These are phyloP conservation scores for Backusella luteola DNA, from an alignment of 192 early-diverging fungal genomes.

Conservation along the genomic window DNA sequence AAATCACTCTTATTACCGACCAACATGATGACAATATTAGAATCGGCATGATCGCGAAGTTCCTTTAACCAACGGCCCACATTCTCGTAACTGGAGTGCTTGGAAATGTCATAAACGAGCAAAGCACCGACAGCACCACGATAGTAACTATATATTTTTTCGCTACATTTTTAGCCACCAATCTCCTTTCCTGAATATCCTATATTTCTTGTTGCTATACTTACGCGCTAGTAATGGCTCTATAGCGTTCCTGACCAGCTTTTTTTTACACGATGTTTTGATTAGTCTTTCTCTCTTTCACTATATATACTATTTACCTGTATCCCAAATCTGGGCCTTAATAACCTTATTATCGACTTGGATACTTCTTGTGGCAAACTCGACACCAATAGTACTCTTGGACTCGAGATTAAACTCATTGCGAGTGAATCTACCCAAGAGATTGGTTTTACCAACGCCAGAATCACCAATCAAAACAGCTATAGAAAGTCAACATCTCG, in stretches of 20 bases:
- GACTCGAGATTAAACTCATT: constrained; percentile 99
- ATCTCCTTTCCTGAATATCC: neutral
- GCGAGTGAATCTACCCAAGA: constrained; percentile 94
- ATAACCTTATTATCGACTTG: constrained; percentile 97
- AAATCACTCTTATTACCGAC: constrained; percentile 99
- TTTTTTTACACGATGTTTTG: neutral
- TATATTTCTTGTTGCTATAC: neutral
- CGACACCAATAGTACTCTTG: constrained; percentile 98
- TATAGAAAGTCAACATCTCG: constrained; percentile 10
- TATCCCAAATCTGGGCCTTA: constrained; percentile 99
- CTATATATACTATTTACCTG: constrained; percentile 52
- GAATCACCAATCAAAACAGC: constrained; percentile 68
- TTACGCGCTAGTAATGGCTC: constrained; percentile 77
- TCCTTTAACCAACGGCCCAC: constrained; percentile 98
- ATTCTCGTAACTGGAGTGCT: constrained; percentile 93
- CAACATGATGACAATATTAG: constrained; percentile 98
- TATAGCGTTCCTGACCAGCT: constrained; percentile 77
- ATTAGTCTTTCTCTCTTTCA: neutral
- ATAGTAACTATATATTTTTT: constrained; percentile 69
- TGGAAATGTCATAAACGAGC: constrained; percentile 97
- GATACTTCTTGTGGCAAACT: constrained; percentile 95
- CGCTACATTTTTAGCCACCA: neutral
- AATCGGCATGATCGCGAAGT: constrained; percentile 94
- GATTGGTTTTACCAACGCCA: constrained; percentile 86
- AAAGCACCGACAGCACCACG: constrained; percentile 96